These are phyloP conservation scores for Graphilbum sp. DNA, from an alignment of 2,329 filamentous ascomycete genomes.

Conservation along the genomic window DNA sequence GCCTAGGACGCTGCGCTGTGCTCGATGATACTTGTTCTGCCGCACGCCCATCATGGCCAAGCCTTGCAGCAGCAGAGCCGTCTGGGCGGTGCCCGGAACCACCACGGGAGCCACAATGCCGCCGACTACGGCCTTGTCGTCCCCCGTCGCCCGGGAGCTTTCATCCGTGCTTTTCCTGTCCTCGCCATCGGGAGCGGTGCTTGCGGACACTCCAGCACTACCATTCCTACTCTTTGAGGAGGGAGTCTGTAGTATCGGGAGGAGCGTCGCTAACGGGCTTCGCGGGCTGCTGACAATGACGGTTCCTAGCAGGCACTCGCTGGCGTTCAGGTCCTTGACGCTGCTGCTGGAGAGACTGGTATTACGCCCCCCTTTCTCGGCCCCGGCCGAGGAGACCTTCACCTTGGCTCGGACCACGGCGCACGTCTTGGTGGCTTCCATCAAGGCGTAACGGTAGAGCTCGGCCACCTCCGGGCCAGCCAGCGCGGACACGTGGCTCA, in stretches of 20 bases:
- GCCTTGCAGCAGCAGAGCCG: slow-evolving; percentile 49
- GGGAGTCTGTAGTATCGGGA: slow-evolving; percentile 47
- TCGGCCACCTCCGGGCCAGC: slow-evolving; percentile 64
- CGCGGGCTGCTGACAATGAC: slow-evolving; percentile 63
- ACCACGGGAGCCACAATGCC: slow-evolving; percentile 73
- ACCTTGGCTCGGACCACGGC: slow-evolving; percentile 68
- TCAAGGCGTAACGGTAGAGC: slow-evolving; percentile 61
- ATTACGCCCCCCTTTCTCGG: background rate
- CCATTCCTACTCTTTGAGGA: too few relatives aligned
- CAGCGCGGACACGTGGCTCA: slow-evolving; percentile 58
- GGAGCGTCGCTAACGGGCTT: slow-evolving; percentile 49
- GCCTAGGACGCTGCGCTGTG: slow-evolving; percentile 56
- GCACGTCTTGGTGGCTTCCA: slow-evolving; percentile 48
- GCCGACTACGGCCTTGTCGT: slow-evolving; percentile 21
- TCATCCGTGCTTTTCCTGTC: too few relatives aligned
- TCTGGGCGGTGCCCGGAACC: slow-evolving; percentile 52
- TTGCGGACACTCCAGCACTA: too few relatives aligned
- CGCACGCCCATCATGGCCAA: slow-evolving; percentile 65
- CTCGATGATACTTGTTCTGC: slow-evolving; percentile 66
- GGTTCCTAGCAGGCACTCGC: slow-evolving; percentile 56
- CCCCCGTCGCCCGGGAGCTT: background rate
- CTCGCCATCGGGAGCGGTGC: too few relatives aligned
- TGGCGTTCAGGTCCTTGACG: slow-evolving; percentile 38
- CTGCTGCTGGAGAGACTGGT: slow-evolving; percentile 15
- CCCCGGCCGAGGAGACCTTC: background rate